These are phyloP conservation scores for Dunaliella primolecta DNA, from an alignment of 139 green algal genomes.

Conservation along the genomic window DNA sequence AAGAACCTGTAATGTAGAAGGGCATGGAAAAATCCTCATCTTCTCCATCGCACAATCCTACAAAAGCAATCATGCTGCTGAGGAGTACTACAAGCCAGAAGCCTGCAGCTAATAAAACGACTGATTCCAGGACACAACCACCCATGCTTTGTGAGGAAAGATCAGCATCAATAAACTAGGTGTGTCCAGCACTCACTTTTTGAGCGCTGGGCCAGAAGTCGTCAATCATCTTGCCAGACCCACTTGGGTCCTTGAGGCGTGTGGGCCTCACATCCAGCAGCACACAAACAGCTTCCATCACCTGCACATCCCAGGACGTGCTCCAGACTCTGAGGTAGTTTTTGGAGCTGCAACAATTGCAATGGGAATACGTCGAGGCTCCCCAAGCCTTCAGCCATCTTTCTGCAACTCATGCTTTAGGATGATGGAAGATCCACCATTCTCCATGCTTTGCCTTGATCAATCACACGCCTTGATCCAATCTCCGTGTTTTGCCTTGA, in stretches of 20 bases:
- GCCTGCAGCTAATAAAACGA: too few species aligned
- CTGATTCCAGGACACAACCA: too few species aligned
- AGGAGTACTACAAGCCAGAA: too few species aligned
- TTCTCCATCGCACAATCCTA: neutral
- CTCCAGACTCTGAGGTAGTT: neutral
- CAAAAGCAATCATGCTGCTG: neutral
- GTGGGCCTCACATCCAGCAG: constrained; percentile 45
- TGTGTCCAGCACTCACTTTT: constrained; percentile 33
- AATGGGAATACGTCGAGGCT: too few species aligned
- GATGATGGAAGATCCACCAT: neutral
- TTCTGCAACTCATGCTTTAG: too few species aligned
- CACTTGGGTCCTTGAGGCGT: constrained; percentile 60
- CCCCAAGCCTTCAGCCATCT: too few species aligned
- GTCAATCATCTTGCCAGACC: constrained; percentile 62
- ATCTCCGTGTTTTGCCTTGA: too few species aligned
- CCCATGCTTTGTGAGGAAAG: too few species aligned
- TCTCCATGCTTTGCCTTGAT: too few species aligned
- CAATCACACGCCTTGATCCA: too few species aligned
- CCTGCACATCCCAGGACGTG: constrained; percentile 21
- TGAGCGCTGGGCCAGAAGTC: constrained; percentile 65
- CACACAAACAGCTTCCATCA: constrained; percentile 52
- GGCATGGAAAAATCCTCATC: constrained; percentile 2
- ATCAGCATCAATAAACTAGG: too few species aligned
- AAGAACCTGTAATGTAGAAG: constrained; percentile 39
- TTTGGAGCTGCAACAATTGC: too few species aligned